Conservation (phyloP, 208 protist genomes). For the Porcisia hertigi region DNA sequence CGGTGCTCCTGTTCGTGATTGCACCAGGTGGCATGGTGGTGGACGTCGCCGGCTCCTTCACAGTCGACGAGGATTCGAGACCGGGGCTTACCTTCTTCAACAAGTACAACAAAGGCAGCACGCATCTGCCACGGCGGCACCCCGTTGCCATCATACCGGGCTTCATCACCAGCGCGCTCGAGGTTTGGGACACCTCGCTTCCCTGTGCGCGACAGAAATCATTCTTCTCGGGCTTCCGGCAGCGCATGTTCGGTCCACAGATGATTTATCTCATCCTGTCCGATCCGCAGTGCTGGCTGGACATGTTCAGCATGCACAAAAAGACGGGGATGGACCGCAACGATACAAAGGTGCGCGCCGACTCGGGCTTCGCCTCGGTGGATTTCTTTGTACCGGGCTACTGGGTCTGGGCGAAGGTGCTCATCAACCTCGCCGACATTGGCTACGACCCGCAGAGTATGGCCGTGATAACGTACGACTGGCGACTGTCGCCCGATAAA, state of each 20-base stretch:
- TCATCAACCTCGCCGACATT: constrained; percentile 92
- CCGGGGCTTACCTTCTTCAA: constrained; percentile 68
- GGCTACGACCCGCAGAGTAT: constrained; percentile 93
- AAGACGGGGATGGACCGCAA: constrained; percentile 71
- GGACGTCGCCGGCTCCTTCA: constrained; percentile 57
- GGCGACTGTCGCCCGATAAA: constrained; percentile 75
- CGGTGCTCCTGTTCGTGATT: constrained; percentile 25
- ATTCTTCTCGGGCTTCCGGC: constrained; percentile 60
- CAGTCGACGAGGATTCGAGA: constrained; percentile 65
- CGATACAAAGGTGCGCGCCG: constrained; percentile 84
- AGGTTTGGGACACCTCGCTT: constrained; percentile 76
- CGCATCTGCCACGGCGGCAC: constrained; percentile 55
- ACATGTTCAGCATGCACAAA: constrained; percentile 72
- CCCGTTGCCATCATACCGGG: constrained; percentile 85
- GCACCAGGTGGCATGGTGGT: constrained; percentile 25
- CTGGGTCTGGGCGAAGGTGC: constrained; percentile 93
- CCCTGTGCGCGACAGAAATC: constrained; percentile 52
- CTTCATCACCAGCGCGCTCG: constrained; percentile 87
- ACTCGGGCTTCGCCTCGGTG: constrained; percentile 75
- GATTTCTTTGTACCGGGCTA: constrained; percentile 91
- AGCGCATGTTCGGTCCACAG: constrained; percentile 82
- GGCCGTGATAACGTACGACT: constrained; percentile 90
- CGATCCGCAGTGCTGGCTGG: constrained; percentile 78
- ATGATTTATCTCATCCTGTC: constrained; percentile 76
- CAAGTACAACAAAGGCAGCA: constrained; percentile 40